Percentiles rank a stretch among this genome's conserved stretches.
phyloP scores from a whole-genome alignment of 73 alveolate genomes.

The Uronychia binucleata region DNA sequence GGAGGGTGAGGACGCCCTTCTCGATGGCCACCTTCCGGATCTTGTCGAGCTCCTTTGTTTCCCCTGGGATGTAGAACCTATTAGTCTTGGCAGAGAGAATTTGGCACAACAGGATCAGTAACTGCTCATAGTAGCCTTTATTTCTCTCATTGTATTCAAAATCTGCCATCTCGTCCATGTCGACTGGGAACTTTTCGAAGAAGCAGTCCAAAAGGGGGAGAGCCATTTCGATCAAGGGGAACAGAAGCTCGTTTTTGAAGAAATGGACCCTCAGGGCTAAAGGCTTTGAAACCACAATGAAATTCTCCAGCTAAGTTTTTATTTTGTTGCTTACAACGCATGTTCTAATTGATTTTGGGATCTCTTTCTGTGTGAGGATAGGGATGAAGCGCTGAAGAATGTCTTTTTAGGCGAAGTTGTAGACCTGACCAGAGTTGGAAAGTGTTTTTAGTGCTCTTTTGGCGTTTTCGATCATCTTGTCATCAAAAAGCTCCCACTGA shows the following conservation, averaged over 20 bases:
- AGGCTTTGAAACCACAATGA: background rate
- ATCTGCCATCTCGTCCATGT: background rate
- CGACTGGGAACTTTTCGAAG: background rate
- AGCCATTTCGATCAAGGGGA: background rate
- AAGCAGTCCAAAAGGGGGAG: background rate
- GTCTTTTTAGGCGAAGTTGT: background rate
- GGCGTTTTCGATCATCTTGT: background rate
- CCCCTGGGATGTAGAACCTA: conserved; percentile 4
- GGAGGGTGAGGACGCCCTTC: background rate
- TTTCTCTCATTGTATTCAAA: background rate
- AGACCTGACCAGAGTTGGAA: background rate
- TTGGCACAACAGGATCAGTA: background rate
- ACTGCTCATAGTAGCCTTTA: background rate
- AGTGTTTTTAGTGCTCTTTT: background rate
- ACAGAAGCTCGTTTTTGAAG: background rate
- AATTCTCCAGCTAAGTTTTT: background rate
- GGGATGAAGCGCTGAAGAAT: too few relatives aligned
- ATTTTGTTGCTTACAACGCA: too few relatives aligned
- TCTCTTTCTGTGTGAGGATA: too few relatives aligned
- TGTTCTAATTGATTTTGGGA: too few relatives aligned
- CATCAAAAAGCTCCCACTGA: conserved; percentile 3
- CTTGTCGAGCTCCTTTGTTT: background rate
- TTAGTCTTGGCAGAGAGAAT: background rate
- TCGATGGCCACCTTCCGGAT: background rate
- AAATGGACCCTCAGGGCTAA: background rate